A percentile compares a stretch with the other conserved stretches of the same genome.
Conservation (phyloP, 2,329 filamentous ascomycete species). For the Acrocalymma vagum region DNA sequence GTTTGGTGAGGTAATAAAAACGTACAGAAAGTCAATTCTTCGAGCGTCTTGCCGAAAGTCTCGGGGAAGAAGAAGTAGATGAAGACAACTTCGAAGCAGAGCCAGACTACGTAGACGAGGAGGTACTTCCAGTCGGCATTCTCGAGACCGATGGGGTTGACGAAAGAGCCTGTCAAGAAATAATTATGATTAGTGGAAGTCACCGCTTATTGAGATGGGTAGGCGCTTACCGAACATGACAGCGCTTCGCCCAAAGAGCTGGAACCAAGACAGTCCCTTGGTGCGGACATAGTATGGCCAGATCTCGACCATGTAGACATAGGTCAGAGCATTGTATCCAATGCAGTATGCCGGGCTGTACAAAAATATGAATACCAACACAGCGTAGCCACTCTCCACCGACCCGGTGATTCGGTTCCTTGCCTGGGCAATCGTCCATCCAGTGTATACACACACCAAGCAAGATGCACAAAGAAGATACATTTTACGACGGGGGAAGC, state of each 20-base stretch:
- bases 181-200: neutral
- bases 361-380: constrained; percentile 62
- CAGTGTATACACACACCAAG: constrained; percentile 43
- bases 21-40: constrained; percentile 42
- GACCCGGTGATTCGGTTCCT: constrained; percentile 58
- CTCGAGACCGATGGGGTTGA: constrained; percentile 70
- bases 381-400: constrained; percentile 48
- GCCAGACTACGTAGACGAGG: constrained; percentile 62
- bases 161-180: constrained; percentile 62
- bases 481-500: constrained; percentile 63
- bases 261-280: constrained; percentile 64
- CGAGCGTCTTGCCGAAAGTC: constrained; percentile 42
- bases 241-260: constrained; percentile 68
- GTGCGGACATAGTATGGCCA: constrained; percentile 60
- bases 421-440: constrained; percentile 54
- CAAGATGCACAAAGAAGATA: constrained; percentile 58
- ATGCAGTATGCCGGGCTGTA: constrained; percentile 63
- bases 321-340: constrained; percentile 66
- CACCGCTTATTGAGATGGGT: neutral
- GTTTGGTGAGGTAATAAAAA: constrained; percentile 1
- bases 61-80: constrained; percentile 47
- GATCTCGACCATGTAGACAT: constrained; percentile 63
- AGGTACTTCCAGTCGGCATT: constrained; percentile 69
- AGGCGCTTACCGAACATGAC: constrained; percentile 59
- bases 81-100: constrained; percentile 43